These are phyloP conservation scores for Leishmania tarentolae DNA, from an alignment of 208 protist species.

Conservation along the genomic window DNA sequence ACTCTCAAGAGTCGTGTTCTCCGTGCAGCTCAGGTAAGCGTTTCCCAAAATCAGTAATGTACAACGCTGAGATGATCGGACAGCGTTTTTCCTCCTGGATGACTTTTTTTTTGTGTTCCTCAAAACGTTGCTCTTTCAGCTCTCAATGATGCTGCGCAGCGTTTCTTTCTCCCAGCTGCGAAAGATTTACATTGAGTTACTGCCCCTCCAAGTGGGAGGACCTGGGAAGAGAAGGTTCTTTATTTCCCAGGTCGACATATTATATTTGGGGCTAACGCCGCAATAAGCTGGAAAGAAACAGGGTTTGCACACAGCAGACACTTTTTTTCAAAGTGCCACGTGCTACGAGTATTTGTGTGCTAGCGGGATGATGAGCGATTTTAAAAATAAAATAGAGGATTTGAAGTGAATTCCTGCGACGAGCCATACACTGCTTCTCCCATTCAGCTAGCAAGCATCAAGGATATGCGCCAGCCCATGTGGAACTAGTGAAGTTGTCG, in stretches of 20 bases:
- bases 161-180: neutral
- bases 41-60: conserved; percentile 39
- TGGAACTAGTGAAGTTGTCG: neutral
- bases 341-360: neutral
- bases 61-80: neutral
- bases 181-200: neutral
- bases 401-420: neutral
- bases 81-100: conserved; percentile 3
- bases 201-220: neutral
- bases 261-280: conserved; percentile 3
- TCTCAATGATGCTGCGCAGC: neutral
- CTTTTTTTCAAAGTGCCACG: neutral
- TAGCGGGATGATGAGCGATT: neutral
- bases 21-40: conserved; percentile 90
- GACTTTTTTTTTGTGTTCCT: conserved; percentile 18
- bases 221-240: neutral
- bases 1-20: conserved; percentile 85
- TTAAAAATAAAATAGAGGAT: neutral
- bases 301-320: neutral
- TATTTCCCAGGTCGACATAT: neutral
- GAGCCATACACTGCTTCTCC: neutral
- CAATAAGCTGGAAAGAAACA: neutral
- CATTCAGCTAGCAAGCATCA: neutral
- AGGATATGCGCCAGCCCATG: neutral
- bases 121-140: conserved; percentile 25